A percentile compares a stretch with the other conserved stretches of the same genome.
Evolutionary conservation across 495 filamentous ascomycete genomes (phyloP).

Genomic region (Trichoderma asperelloides): DNA sequence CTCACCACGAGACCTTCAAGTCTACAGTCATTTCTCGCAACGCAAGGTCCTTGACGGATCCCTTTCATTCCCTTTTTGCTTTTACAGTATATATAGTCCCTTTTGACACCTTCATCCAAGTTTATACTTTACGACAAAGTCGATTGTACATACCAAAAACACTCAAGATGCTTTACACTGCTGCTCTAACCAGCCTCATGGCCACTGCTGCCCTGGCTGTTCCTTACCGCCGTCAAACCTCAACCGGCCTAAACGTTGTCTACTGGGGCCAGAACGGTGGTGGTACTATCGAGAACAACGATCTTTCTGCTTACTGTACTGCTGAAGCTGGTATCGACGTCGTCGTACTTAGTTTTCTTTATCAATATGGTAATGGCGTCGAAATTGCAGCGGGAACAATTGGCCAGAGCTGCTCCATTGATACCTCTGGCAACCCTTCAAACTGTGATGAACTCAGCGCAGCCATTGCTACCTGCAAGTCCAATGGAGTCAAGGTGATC

Average conservation of each 20-base stretch:
- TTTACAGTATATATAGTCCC: not conserved
- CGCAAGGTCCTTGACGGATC: not conserved
- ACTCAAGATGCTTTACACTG: not conserved
- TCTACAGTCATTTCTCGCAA: not conserved
- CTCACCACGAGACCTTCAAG: not conserved
- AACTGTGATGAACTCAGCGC: slow-evolving; percentile 21
- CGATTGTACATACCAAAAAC: not conserved
- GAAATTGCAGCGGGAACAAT: slow-evolving; percentile 27
- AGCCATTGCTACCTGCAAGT: slow-evolving; percentile 50
- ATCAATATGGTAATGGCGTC: slow-evolving; percentile 25
- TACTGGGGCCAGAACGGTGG: slow-evolving; percentile 17
- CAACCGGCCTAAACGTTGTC: not conserved
- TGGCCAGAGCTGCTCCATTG: slow-evolving; percentile 28
- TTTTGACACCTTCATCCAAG: not conserved
- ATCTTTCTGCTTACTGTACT: slow-evolving; percentile 31
- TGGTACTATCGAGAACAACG: slow-evolving; percentile 32
- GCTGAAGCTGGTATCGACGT: slow-evolving; percentile 33
- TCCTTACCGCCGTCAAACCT: not conserved
- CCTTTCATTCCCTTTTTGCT: not conserved
- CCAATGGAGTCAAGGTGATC: slow-evolving; percentile 46
- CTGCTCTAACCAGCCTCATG: not conserved
- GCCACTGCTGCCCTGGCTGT: not conserved
- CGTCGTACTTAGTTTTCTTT: slow-evolving; percentile 45
- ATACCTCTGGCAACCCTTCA: not conserved
- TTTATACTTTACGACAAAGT: not conserved